These are phyloP conservation scores for Fusarium anguioides DNA, from an alignment of 2,329 filamentous ascomycete species.

Conservation along the genomic window DNA sequence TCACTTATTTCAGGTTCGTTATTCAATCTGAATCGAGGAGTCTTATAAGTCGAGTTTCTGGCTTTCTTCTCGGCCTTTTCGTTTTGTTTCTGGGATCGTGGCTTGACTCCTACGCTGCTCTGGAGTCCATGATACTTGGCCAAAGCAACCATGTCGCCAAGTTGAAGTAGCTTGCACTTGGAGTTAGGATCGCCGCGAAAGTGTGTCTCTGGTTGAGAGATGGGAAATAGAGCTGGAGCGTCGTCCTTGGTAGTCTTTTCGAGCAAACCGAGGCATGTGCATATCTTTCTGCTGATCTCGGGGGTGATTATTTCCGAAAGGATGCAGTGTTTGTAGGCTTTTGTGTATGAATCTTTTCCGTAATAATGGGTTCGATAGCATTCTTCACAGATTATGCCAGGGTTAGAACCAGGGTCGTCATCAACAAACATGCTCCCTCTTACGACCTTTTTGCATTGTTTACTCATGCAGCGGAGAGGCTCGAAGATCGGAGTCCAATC, in stretches of 20 bases:
- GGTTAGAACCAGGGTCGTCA: not conserved
- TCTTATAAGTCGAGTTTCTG: not conserved
- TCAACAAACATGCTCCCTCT: constrained; percentile 37
- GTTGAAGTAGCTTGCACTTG: constrained; percentile 26
- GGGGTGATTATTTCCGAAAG: constrained; percentile 26
- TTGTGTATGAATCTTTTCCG: constrained; percentile 22
- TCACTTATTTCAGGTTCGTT: not conserved
- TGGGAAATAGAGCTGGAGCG: constrained; percentile 14
- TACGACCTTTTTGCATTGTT: constrained; percentile 28
- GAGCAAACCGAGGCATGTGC: constrained; percentile 13
- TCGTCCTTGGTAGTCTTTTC: not conserved
- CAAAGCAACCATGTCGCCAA: constrained; percentile 22
- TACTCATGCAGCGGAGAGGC: constrained; percentile 26
- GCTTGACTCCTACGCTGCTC: constrained; percentile 27
- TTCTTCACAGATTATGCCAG: constrained; percentile 30
- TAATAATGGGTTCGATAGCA: constrained; percentile 31
- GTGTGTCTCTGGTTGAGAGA: constrained; percentile 10
- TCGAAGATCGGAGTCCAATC: constrained; percentile 30
- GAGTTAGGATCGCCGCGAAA: not conserved
- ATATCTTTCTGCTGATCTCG: constrained; percentile 33
- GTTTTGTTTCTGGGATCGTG: not conserved
- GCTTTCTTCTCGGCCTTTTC: constrained; percentile 1
- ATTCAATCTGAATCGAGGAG: not conserved
- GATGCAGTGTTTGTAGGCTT: constrained; percentile 35
- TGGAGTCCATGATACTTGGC: constrained; percentile 35